These are phyloP conservation scores for Trametes cingulata DNA, from an alignment of 768 basidiomycete genomes.

Conservation along the genomic window DNA sequence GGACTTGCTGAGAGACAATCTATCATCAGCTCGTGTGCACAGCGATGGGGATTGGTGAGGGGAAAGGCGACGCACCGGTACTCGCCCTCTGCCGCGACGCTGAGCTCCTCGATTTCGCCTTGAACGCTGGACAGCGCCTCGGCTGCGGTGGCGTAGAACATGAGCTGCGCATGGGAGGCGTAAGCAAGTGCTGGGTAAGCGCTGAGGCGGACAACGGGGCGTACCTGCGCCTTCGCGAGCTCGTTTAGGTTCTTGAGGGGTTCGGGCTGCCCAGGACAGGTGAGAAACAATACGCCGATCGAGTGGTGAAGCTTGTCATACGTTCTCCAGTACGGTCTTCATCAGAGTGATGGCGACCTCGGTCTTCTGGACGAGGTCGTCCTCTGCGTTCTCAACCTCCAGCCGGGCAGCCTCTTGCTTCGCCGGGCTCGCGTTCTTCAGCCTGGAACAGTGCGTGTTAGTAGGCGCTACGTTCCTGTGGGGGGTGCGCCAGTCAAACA, in stretches of 20 bases:
- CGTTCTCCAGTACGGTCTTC: constrained; percentile 99
- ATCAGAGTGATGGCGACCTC: constrained; percentile 95
- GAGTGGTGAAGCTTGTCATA: constrained; percentile 41
- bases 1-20: constrained; percentile 61
- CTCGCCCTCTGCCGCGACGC: constrained; percentile 91
- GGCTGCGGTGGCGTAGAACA: constrained; percentile 74
- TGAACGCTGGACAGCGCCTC: constrained; percentile 82
- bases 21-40: constrained; percentile 2
- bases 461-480: too few relatives aligned
- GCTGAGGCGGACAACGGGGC: background rate
- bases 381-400: constrained; percentile 91
- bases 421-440: constrained; percentile 74
- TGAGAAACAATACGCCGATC: background rate
- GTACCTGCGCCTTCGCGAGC: constrained; percentile 85
- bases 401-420: constrained; percentile 91
- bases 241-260: constrained; percentile 93
- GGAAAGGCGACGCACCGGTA: constrained; percentile 61
- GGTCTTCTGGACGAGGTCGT: constrained; percentile 96
- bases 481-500: too few relatives aligned
- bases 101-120: constrained; percentile 91
- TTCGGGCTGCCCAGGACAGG: constrained; percentile 65
- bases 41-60: background rate
- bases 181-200: background rate
- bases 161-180: constrained; percentile 43
- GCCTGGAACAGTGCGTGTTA: constrained; percentile 40